Base-by-base conservation (phyloP, 257 asterid genomes). In the Fraxinus americana region DNA sequence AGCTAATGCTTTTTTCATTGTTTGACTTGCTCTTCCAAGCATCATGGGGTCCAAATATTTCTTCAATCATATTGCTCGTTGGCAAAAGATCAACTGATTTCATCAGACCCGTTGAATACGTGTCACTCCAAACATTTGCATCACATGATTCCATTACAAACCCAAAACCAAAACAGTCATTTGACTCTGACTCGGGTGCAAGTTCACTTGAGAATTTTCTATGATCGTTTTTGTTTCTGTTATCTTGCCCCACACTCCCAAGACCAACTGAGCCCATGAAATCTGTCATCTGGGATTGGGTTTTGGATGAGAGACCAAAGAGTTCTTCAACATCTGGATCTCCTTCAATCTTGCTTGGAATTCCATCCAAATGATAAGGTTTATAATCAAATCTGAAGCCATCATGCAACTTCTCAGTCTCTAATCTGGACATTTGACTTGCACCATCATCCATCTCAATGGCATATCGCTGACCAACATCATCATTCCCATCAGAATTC, bases 51-150 rank as follows among this genome's bases (percentile, higher is more conserved):
- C 88, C 88, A 34, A 84, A 84, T 10, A 84, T 75, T 79, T 85
- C 86, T 23, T 85, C 88, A 61, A 85, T 81, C 82, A 85, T 82
- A 83, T 79, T 78, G 82, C 83, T 75, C 9, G 88, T 85, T 8
- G 88, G 85, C 70, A 82, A 59, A 7, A 85, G 69, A 78, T 85
- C 88, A 12, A 76, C 71, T 2, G 70, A 39, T 39, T 67, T 81
- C 11, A 52, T 8, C 11, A 67, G 78, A 38, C 80, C 75, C n/a
- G 76, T 76, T 1, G 79, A 76, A 52, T 66, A 68, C 10, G 82
- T 70, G 34, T 54, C 67, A 17, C 75, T 83, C 88, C 88, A 85
- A 11, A 25, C 72, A 59, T 78, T 70, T 8, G 82, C 59, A 29
- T 76, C 79, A 54, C 65, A 66, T 7, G 23, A 61, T 27, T 78